Percentiles rank a stretch among this genome's conserved stretches.
Conservation (phyloP, 345 rosid species). For the Populus nigra region DNA sequence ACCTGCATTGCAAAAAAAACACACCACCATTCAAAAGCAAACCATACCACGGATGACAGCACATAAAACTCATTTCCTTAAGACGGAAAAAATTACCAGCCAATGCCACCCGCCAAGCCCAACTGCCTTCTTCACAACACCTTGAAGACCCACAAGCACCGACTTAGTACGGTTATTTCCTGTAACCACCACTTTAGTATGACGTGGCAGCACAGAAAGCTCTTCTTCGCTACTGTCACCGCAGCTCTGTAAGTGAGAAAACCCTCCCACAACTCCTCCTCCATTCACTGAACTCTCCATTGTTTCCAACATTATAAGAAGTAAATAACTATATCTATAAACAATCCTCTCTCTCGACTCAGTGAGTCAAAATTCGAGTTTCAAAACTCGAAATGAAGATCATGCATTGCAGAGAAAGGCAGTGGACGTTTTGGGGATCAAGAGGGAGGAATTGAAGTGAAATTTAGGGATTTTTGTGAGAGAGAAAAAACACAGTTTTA, state of each 20-base stretch:
- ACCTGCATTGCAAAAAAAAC: constrained; percentile 31
- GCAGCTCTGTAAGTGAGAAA: constrained; percentile 68
- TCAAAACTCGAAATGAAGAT: constrained; percentile 42
- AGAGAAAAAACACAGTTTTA: constrained; percentile 46
- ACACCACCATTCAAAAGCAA: background rate
- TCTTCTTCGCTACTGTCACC: constrained; percentile 90
- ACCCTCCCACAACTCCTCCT: constrained; percentile 29
- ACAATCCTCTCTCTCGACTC: background rate
- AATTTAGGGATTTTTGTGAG: constrained; percentile 34
- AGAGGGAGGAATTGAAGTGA: constrained; percentile 19
- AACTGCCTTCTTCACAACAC: constrained; percentile 94
- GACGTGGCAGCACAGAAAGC: constrained; percentile 86
- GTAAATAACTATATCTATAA: background rate
- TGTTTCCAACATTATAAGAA: constrained; percentile 55
- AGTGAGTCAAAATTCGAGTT: constrained; percentile 12
- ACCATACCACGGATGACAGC: background rate
- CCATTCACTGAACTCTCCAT: constrained; percentile 68
- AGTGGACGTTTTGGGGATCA: constrained; percentile 24
- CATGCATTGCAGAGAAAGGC: constrained; percentile 52
- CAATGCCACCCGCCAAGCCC: constrained; percentile 99
- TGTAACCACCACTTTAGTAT: constrained; percentile 89
- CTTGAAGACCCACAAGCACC: constrained; percentile 91
- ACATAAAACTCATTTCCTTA: constrained; percentile 2
- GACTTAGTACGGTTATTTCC: constrained; percentile 98
- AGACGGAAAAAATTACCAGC: constrained; percentile 54